Conservation (phyloP, 371 early-diverging fungal genomes). For the Dichotomocladium elegans region DNA sequence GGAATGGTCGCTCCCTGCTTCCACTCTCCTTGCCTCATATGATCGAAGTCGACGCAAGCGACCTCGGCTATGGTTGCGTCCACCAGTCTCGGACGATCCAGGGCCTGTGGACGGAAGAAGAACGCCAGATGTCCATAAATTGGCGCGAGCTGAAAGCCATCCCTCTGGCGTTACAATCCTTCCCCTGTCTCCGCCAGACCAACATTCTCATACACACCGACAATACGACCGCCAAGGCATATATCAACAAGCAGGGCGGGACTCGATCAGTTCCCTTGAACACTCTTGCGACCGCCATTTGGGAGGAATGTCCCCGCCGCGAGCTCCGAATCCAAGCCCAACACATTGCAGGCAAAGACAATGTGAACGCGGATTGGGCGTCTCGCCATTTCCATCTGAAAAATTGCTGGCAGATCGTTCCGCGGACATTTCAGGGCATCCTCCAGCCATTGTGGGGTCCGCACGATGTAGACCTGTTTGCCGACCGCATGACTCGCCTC, state of each 20-base stretch:
- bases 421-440: too few relatives aligned
- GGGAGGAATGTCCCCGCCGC: constrained; percentile 13
- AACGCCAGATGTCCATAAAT: constrained; percentile 12
- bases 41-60: constrained; percentile 18
- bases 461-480: too few relatives aligned
- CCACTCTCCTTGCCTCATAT: neutral
- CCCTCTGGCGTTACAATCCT: constrained; percentile 7
- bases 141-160: constrained; percentile 19
- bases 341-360: constrained; percentile 16
- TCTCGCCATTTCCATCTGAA: neutral
- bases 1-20: constrained; percentile 11
- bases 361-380: constrained; percentile 8
- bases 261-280: constrained; percentile 15
- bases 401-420: constrained; percentile 2
- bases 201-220: constrained; percentile 19
- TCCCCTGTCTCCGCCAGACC: constrained; percentile 4
- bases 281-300: constrained; percentile 16
- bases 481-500: neutral
- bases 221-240: constrained; percentile 20
- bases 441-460: too few relatives aligned
- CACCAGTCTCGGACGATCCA: neutral
- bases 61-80: constrained; percentile 15
- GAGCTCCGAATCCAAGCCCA: constrained; percentile 17
- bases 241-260: constrained; percentile 26
- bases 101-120: neutral